Evolutionary conservation across 495 filamentous ascomycete genomes (phyloP), one percentile per base, ranked within the genome.

Genomic region (Talaromyces stipitatus): DNA sequence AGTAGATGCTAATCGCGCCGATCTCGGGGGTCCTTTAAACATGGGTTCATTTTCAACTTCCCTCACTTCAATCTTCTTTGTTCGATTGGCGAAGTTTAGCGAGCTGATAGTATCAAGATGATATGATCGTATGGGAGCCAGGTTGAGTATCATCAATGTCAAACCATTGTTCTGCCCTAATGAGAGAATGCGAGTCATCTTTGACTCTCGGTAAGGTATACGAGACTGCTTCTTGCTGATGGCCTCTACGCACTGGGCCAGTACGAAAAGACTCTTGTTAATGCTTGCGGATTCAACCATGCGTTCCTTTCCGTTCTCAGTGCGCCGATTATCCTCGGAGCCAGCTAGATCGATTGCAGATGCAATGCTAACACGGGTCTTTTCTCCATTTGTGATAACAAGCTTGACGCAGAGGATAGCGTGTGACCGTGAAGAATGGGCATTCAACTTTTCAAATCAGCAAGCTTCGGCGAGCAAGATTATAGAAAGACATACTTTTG

Each of bases 331-430:
- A 66, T 98, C 94, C 69, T 98, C 94, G 11, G 91, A 96, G 9
- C 94, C 94, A 48, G 94, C 94, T 61, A 98, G 79, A 75, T 98
- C 94, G 71, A 98, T 97, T 58, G 92, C 92, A 2, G 91, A 96
- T 4, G 88, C 90, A 2, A 86, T 94, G 70, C 89, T 95, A 55
- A 89, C 78, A 54, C 82, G 81, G 22, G 84, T 83, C 64, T 85
- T 82, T 32, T 89, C 83, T 0, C 81, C 84, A 0, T 87, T 88
- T 7, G 73, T 86, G 60, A 95, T 82, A 2, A 83, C 84, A 45
- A 97, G 76, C 69, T 91, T 95, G 33, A 98, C 92, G 62, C 90
- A 89, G 45, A 97, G 80, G 59, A 98, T 89, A 23, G 94, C 94
- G 71, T 98, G 94, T 11, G 89, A 95, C 54, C 94, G 83, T 47